Evolutionary conservation across 108 stramenopile species (phyloP).

Genomic region (Pseudonitzschia delicatissima): DNA sequence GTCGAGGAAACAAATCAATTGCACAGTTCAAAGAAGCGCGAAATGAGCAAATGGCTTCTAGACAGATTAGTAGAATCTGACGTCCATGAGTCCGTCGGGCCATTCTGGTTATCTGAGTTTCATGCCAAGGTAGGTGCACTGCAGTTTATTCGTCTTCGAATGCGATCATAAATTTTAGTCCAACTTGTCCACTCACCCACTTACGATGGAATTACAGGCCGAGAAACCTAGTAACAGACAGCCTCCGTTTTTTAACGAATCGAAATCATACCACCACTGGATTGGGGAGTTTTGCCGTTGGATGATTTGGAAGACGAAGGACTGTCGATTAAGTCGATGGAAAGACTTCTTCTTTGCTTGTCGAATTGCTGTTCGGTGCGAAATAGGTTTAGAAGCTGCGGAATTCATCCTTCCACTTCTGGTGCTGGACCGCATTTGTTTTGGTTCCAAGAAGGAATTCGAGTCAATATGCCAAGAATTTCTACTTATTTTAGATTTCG

Average conservation of each 20-base stretch:
- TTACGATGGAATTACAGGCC: too few relatives aligned
- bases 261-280: conserved; percentile 68
- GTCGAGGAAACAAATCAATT: background rate
- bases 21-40: background rate
- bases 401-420: conserved; percentile 85
- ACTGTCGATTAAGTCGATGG: conserved; percentile 56
- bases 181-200: background rate
- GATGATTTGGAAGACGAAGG: conserved; percentile 49
- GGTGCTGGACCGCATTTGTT: conserved; percentile 77
- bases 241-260: conserved; percentile 72
- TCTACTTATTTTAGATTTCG: conserved; percentile 42
- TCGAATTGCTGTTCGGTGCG: conserved; percentile 69
- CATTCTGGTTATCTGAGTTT: conserved; percentile 79
- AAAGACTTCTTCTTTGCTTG: conserved; percentile 69
- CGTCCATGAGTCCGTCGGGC: conserved; percentile 72
- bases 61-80: conserved; percentile 58
- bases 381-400: conserved; percentile 55
- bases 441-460: conserved; percentile 60
- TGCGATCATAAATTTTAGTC: background rate
- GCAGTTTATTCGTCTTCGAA: conserved; percentile 6
- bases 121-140: conserved; percentile 41
- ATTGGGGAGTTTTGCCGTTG: conserved; percentile 48
- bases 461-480: conserved; percentile 57
- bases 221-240: conserved; percentile 14
- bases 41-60: conserved; percentile 67